phyloP scores from a whole-genome alignment of 2,329 filamentous ascomycete genomes.

The Nigrograna mackinnonii region DNA sequence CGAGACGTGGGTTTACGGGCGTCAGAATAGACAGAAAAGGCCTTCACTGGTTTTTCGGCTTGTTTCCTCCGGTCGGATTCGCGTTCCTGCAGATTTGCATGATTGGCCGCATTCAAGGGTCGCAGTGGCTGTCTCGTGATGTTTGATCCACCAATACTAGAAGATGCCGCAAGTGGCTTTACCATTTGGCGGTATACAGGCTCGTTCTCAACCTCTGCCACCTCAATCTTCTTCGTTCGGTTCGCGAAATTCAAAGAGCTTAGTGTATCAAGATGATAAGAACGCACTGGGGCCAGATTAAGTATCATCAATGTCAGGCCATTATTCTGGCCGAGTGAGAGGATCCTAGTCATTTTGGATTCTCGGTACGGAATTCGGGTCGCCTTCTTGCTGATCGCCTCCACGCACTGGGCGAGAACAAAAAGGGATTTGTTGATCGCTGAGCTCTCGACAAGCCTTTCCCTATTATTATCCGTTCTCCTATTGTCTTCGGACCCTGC shows the following conservation, averaged over 20 bases:
- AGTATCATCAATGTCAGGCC: conserved; percentile 96
- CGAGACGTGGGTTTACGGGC: conserved; percentile 29
- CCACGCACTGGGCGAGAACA: conserved; percentile 91
- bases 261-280: conserved; percentile 90
- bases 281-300: conserved; percentile 87
- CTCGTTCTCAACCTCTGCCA: conserved; percentile 94
- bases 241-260: conserved; percentile 95
- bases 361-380: conserved; percentile 87
- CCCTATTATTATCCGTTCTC: conserved; percentile 89
- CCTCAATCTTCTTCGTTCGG: conserved; percentile 92
- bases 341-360: conserved; percentile 95
- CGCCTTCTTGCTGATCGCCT: conserved; percentile 81
- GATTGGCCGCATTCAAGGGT: conserved; percentile 75
- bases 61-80: conserved; percentile 55
- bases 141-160: conserved; percentile 37
- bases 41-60: conserved; percentile 73
- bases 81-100: conserved; percentile 66
- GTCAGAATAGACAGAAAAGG: conserved; percentile 87
- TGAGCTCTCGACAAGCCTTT: conserved; percentile 89
- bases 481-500: conserved; percentile 96
- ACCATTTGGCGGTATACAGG: conserved; percentile 67
- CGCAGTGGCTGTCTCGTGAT: conserved; percentile 75
- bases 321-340: conserved; percentile 91
- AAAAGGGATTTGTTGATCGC: conserved; percentile 98
- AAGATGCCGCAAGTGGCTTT: conserved; percentile 40